Evolutionary conservation across 371 early-diverging fungal species (phyloP), one percentile per base, ranked within the genome.

Genomic region (Parasitella parasitica): DNA sequence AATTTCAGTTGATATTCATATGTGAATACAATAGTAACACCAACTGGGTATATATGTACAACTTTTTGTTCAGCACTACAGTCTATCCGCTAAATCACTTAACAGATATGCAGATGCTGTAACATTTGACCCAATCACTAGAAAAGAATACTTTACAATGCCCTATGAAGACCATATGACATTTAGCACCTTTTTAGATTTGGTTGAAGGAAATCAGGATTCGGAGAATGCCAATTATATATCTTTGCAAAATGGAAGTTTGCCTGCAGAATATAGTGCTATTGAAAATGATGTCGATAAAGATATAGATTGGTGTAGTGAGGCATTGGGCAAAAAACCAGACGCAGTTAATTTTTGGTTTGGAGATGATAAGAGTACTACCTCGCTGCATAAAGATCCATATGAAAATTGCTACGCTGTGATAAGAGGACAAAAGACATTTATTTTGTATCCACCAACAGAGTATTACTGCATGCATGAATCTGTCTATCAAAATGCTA

Each of bases 331-430:
- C 63, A 75, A 78, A 56, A 28, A 56, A 16, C 90, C 90, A 0
- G 93, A 92, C 60, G 93, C 93, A 3, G 86, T 89, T 54, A 92
- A 92, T 69, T 84, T 92, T 51, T 92, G 93, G 93, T 82, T 90
- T 63, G 93, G 93, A 2, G 76, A 83, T 46, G 73, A 75, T 12
- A 65, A 78, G 27, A 83, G 91, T 22, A 72, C 73, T 0, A 90
- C 93, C 0, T 87, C 89, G 0, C 57, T 87, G n/a, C 93, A 92
- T 68, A 92, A 90, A 61, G 91, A 91, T 66, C 90, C 86, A 7
- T 92, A 92, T 64, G 93, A 92, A 59, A 92, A 92, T 56, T 81
- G 90, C 8, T 92, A 91, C 64, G 84, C 82, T 9, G 93, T 91
- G 4, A 67, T 91, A 4, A 72, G 87, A 15, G 93, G 93, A 26